Conservation (phyloP, 768 basidiomycete genomes). For the Hypholoma sublateritium region DNA sequence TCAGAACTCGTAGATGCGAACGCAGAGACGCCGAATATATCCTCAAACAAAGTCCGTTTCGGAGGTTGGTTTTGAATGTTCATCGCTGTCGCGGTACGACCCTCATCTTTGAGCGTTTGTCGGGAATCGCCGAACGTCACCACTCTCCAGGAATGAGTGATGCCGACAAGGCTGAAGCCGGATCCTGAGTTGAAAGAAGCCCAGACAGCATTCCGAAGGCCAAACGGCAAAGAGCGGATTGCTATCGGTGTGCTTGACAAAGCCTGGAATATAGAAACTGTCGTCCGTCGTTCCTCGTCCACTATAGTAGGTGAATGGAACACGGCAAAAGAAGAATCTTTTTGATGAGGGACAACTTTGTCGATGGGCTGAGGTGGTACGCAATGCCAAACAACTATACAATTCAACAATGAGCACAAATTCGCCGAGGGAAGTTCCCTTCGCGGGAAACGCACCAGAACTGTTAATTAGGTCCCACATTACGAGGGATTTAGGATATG, state of each 20-base stretch:
- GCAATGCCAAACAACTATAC: conserved; percentile 63
- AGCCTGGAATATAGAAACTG: conserved; percentile 48
- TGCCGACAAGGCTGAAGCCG: conserved; percentile 62
- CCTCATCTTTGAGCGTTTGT: conserved; percentile 40
- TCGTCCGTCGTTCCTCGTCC: conserved; percentile 32
- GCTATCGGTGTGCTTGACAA: conserved; percentile 44
- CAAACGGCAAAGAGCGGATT: conserved; percentile 56
- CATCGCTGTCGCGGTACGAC: conserved; percentile 15
- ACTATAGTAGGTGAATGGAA: conserved; percentile 37
- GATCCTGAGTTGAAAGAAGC: conserved; percentile 29
- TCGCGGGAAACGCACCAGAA: conserved; percentile 44
- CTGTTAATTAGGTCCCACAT: conserved; percentile 74
- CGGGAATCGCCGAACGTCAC: conserved; percentile 65
- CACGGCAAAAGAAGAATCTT: conserved; percentile 58
- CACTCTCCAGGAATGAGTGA: conserved; percentile 66
- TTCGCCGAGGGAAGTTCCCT: not conserved
- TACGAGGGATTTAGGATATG: conserved; percentile 47
- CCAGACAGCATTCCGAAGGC: conserved; percentile 49
- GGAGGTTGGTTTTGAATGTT: conserved; percentile 18
- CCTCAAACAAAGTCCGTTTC: conserved; percentile 75
- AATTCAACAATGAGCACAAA: conserved; percentile 1
- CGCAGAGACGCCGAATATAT: conserved; percentile 85
- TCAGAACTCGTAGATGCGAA: conserved; percentile 43
- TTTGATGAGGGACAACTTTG: conserved; percentile 53
- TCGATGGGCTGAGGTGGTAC: conserved; percentile 36